phyloP scores from a whole-genome alignment of 2,329 filamentous ascomycete species.

The Magnaporthiopsis rhizophila region DNA sequence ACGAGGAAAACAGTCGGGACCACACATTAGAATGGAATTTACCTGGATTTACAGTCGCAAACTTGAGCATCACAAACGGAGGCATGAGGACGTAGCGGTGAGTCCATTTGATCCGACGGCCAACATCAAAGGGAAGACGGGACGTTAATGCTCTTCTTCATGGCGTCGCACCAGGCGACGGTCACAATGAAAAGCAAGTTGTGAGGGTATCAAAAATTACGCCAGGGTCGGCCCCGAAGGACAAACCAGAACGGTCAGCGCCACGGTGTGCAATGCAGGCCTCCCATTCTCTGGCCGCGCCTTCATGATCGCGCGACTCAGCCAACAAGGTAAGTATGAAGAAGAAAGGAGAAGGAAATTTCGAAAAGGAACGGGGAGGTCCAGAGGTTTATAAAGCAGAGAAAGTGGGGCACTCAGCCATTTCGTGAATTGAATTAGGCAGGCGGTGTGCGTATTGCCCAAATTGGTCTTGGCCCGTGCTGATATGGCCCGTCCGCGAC shows the following conservation, averaged over 20 bases:
- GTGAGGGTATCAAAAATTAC: constrained; percentile 38
- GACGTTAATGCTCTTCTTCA: constrained; percentile 29
- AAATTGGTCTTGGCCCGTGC: too few relatives aligned
- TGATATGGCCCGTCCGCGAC: background rate
- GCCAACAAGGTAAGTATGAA: constrained; percentile 37
- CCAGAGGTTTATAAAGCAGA: background rate
- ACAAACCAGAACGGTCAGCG: constrained; percentile 39
- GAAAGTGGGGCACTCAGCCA: background rate
- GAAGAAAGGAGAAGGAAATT: constrained; percentile 5
- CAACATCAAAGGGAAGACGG: too few relatives aligned
- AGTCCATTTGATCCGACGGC: too few relatives aligned
- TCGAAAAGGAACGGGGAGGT: background rate
- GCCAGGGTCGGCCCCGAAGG: constrained; percentile 42
- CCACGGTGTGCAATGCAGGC: constrained; percentile 48
- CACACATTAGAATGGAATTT: too few relatives aligned
- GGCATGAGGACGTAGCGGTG: too few relatives aligned
- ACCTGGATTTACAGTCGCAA: too few relatives aligned
- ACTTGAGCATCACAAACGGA: too few relatives aligned
- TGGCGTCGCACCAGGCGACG: constrained; percentile 27
- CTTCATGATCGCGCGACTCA: constrained; percentile 34
- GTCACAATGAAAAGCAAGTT: constrained; percentile 33
- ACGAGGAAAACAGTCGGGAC: too few relatives aligned
- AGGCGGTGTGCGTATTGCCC: background rate
- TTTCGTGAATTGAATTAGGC: background rate
- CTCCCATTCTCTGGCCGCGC: constrained; percentile 30